Evolutionary conservation across 176 grass and related monocot genomes (phyloP).

Genomic region (Oryza glumipatula): DNA sequence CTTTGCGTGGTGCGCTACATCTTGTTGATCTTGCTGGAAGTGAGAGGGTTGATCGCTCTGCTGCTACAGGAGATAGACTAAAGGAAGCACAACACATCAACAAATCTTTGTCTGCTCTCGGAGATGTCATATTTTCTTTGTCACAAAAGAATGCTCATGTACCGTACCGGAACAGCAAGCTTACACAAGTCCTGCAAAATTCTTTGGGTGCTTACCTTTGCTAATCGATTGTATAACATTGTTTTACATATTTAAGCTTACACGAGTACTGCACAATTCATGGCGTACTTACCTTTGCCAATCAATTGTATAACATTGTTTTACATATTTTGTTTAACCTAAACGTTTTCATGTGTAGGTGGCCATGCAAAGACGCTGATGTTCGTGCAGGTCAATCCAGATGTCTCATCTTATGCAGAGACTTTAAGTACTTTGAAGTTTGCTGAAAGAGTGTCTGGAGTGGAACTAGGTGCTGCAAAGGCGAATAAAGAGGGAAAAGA

Average conservation of each 20-base stretch:
- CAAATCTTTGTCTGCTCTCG: constrained; percentile 86
- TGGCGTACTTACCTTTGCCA: constrained; percentile 55
- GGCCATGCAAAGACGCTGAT: constrained; percentile 88
- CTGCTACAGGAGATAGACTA: constrained; percentile 71
- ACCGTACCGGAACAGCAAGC: constrained; percentile 91
- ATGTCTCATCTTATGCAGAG: constrained; percentile 60
- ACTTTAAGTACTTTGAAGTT: constrained; percentile 87
- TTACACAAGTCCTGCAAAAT: constrained; percentile 82
- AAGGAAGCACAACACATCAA: constrained; percentile 90
- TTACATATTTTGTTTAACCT: constrained; percentile 10
- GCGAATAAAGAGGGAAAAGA: constrained; percentile 77
- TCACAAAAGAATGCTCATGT: constrained; percentile 73
- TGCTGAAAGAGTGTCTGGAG: constrained; percentile 80
- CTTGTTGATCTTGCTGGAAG: constrained; percentile 90
- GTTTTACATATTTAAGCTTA: not conserved
- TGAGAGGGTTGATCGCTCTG: constrained; percentile 79
- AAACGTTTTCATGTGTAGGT: constrained; percentile 47
- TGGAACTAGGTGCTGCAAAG: constrained; percentile 72
- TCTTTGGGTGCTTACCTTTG: constrained; percentile 68
- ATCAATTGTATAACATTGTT: constrained; percentile 24
- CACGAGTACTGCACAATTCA: constrained; percentile 66
- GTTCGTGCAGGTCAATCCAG: constrained; percentile 82
- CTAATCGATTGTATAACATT: constrained; percentile 20
- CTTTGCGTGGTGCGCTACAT: constrained; percentile 63
- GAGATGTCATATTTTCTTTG: constrained; percentile 87